Evolutionary conservation across 768 basidiomycete genomes (phyloP), one percentile per base, ranked within the genome.

Genomic region (Boletellus ananas): DNA sequence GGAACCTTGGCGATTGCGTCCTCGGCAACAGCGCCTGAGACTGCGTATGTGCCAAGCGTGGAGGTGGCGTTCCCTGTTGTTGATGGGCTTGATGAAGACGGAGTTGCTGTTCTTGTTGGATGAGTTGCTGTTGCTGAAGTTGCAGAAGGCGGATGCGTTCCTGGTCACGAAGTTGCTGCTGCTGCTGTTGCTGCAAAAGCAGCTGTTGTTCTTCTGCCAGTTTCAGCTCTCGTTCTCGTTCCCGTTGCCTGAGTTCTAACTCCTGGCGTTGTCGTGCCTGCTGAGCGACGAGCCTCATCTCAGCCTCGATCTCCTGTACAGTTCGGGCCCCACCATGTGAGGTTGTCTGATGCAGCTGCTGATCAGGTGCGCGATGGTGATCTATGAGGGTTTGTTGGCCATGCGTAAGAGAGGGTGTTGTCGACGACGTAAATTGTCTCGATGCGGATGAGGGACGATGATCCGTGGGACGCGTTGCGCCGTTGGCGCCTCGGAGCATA

Each of bases 301-400:
- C 90, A 3, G 83, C 79, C 60, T 93, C 90, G 51, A 93, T 84
- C 56, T 93, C 90, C 56, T 88, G 83, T 23, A 92, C 63, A 0
- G 88, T 90, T 17, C 82, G 81, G 10, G 76, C 73, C 33, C 75
- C 74, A 40, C 64, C 70, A 51, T 68, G 73, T 14, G 71, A 63
- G 47, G 63, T 58, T 7, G 62, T 54, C 50, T 68, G 72, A 17
- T 74, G 76, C 39, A 45, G 29, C 3, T 53, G 77, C 44, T 53
- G 79, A 76, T 61, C 73, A 64, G 39, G 66, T 49, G 43, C 45
- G 52, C 41, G 70, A 61, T 56, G 69, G 52, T 52, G 72, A 64
- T 54, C 72, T 54, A 44, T 64, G 59, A 51, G 67, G 59, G 39
- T 62, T 47, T 67, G 67, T 31, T 70, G 52, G n/a, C 47, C 51